Evolutionary conservation across 176 grass and related monocot genomes (phyloP), one percentile per base, ranked within the genome.

Genomic region (Themeda triandra): DNA sequence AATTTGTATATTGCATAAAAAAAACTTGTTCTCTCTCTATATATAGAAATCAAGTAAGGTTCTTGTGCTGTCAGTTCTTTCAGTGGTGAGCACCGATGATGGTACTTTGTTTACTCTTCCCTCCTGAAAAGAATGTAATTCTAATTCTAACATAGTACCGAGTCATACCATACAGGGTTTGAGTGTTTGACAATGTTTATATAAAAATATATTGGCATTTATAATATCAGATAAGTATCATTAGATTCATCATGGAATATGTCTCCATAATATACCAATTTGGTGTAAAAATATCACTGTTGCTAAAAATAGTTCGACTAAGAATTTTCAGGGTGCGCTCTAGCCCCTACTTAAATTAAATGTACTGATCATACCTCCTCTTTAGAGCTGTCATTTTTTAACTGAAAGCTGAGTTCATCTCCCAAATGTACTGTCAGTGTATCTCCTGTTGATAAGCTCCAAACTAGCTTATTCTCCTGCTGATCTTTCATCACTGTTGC

Each of bases 371-470:
- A 41, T 82, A 95, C 93, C 96, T 75, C 79, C 87, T 93, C 87
- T 65, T 82, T 87, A 65, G 91, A 88, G 80, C 32, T 93, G 73
- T 83, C 83, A 79, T 93, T 92, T 89, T 91, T 81, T 44, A 98
- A 82, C 45, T 82, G 77, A 80, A 98, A 88, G 64, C 79, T 85
- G 63, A 92, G 89, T 66, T 87, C 82, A 74, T 88, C 75, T 85
- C 83, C 93, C 87, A 88, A 89, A 35, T 44, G 42, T 72, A 98
- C 67, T 63, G 91, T 92, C 3, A 98, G 85, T 41, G 81, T 77
- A 88, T 95, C 89, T 83, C 96, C 87, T 27, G 93, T 95, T 28
- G 93, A 95, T 13, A 98, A 88, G 63, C 65, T 79, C 96, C 96
- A 98, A 41, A 85, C 60, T 32, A 89, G 80, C 64, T 86, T 92